A percentile compares a stretch with the other conserved stretches of the same genome.
phyloP scores from a whole-genome alignment of 306 rosid genomes.

The Urtica urens region DNA sequence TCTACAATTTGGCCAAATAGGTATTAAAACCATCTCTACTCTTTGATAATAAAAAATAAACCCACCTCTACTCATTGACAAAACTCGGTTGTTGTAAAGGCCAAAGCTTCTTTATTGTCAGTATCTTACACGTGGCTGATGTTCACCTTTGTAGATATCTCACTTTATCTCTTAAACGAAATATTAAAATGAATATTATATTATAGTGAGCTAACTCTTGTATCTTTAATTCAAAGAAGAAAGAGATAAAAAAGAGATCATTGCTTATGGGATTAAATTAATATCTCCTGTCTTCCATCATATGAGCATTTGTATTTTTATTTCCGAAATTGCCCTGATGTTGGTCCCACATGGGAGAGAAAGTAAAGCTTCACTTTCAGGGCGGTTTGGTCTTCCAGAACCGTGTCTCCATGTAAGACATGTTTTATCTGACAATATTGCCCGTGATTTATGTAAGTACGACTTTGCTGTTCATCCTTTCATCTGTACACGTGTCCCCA shows the following conservation, averaged over 20 bases:
- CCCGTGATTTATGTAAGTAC: conserved; percentile 28
- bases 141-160: conserved; percentile 6
- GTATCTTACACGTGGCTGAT: conserved; percentile 29
- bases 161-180: conserved; percentile 5
- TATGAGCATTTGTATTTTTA: not conserved
- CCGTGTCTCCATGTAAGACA: conserved; percentile 28
- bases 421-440: conserved; percentile 26
- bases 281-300: conserved; percentile 7
- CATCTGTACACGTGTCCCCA: conserved; percentile 28
- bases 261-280: conserved; percentile 8
- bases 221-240: not conserved
- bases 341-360: conserved; percentile 19
- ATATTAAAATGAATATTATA: not conserved
- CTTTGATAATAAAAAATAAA: too few species aligned
- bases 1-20: not conserved
- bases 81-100: conserved; percentile 24
- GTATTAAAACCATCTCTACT: conserved; percentile 3
- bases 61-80: conserved; percentile 14
- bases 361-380: conserved; percentile 10
- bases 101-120: conserved; percentile 22
- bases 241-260: not conserved
- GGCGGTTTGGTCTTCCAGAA: conserved; percentile 29
- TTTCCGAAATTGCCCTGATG: conserved; percentile 22
- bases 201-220: not conserved
- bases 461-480: conserved; percentile 16